These are phyloP conservation scores for Podosphaera leucotricha DNA, from an alignment of 2,329 filamentous ascomycete genomes.

Conservation along the genomic window DNA sequence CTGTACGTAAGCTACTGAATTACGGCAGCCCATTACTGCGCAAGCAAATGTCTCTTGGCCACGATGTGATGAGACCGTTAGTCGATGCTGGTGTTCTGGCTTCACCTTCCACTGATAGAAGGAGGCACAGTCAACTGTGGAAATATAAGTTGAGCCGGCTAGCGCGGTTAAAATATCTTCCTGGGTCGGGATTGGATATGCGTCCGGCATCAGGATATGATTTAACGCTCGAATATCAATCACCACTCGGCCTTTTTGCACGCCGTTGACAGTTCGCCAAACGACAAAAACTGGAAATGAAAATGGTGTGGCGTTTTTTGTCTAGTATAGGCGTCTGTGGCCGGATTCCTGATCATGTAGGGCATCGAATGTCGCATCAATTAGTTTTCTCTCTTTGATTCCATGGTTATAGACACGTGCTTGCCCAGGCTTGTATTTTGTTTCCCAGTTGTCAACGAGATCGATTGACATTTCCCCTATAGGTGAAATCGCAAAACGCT, in stretches of 20 bases:
- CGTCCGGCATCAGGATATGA: not conserved
- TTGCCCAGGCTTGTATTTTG: not conserved
- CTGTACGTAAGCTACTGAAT: not conserved
- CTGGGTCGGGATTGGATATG: not conserved
- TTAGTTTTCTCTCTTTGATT: not conserved
- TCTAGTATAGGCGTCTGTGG: no score
- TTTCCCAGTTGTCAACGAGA: no score
- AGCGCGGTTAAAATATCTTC: not conserved
- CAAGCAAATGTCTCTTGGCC: not conserved
- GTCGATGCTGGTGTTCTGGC: not conserved
- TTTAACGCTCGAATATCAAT: no score
- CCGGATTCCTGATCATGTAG: no score
- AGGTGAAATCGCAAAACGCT: no score
- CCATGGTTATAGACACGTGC: not conserved
- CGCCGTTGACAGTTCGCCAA: no score
- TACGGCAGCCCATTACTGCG: not conserved
- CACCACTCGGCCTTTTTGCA: no score
- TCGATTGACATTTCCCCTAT: no score
- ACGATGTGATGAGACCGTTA: not conserved
- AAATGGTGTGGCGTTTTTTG: no score
- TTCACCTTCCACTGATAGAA: not conserved
- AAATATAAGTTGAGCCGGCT: not conserved
- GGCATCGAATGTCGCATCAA: not conserved
- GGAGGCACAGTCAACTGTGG: not conserved
- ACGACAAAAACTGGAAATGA: no score